Base-by-base conservation (phyloP, 768 basidiomycete species). In the Rubroboletus pulcherrimus region DNA sequence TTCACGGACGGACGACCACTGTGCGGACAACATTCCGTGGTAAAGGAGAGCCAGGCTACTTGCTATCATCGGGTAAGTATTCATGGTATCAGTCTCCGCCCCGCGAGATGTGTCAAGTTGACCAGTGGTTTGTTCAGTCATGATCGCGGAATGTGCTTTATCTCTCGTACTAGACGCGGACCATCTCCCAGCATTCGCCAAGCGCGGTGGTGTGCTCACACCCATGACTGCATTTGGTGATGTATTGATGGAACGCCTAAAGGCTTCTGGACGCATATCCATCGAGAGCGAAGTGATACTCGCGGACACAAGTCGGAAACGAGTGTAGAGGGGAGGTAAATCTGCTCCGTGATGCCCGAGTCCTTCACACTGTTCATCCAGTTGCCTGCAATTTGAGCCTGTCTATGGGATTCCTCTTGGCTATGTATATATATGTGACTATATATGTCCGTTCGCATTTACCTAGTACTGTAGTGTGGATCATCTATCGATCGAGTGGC, bases 161-260 rank as follows among this genome's bases (percentile, higher is more conserved):
- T 79, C 81, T 17, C 74, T 95, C 48, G 74, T 86, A 17, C 73
- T 89, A 2, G 77, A 83, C 12, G 64, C 76, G 30, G 74, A 80
- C 17, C 76, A 73, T 15, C 79, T 93, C 2, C 81, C 91, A 0
- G 60, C 75, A 1, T 67, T 86, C 7, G 85, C 81, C 4, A 75
- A 74, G 47, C 70, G 76, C 44, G 94, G 93, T 12, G 94, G 95
- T 1, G 72, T 94, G 3, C 74, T 97, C 47, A 98, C 95, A 2
- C 87, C 94, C 0, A 82, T 87, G 71, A 84, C 82, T 5, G 94
- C 90, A 1, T 79, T 96, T 54, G 94, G 93, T 15, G 83, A 89
- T 56, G 81, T 83, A 7, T 70, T 95, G 37, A 74, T 93, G 35
- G 78, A 81, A 60, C 77, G 94, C 19, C 68, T 97, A 58, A 78